Base-by-base conservation (phyloP, 768 basidiomycete genomes). In the Russula ochroleuca region DNA sequence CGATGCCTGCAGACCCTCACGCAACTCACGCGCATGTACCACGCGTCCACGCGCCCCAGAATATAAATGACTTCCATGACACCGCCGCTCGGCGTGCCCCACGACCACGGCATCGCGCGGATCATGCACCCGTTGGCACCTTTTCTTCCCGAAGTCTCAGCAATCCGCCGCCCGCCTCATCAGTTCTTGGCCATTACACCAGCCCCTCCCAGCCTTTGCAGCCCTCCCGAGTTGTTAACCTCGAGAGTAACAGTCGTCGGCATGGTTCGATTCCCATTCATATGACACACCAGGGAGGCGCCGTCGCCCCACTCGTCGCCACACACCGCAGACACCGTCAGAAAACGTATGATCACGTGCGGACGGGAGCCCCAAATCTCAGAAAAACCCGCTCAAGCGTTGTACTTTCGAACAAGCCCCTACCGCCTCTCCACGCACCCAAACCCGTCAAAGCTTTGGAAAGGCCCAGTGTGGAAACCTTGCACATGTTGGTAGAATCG, bases 321-420 rank as follows among this genome's bases (percentile, higher is more conserved):
- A 49, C 47, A 15, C 28, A 31, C 23, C 53, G 15, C 33, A 33
- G 45, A 25, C 31, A 33, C 3, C 23, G 45, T 38, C 59, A 56
- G 9, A 23, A 59, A 8, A 35, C 15, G 40, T 40, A 15, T 13
- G 38, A 56, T 37, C 37, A 47, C 10, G 53, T 47, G 10, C 37
- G 53, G 15, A 49, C 13, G 28, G 45, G 25, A 5, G 50, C 19
- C 2, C 48, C 53, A 15, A 49, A 41, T n/a, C 59, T 65, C 23
- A 65, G 54, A 47, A 65, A 65, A 37, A 53, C 54, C 11, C 59
- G 47, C n/a, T 65, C 64, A 25, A 65, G 54, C 49, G 33, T 45
- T 17, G 25, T 47, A 17, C 54, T 65, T 33, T 59, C 57, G 15
- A 60, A 21, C 41, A 35, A 40, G 3, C 38, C 47, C 3, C 11